Evolutionary conservation across 192 early-diverging fungal genomes (phyloP), one percentile per base, ranked within the genome.

Genomic region (Fimicolochytrium jonesii): DNA sequence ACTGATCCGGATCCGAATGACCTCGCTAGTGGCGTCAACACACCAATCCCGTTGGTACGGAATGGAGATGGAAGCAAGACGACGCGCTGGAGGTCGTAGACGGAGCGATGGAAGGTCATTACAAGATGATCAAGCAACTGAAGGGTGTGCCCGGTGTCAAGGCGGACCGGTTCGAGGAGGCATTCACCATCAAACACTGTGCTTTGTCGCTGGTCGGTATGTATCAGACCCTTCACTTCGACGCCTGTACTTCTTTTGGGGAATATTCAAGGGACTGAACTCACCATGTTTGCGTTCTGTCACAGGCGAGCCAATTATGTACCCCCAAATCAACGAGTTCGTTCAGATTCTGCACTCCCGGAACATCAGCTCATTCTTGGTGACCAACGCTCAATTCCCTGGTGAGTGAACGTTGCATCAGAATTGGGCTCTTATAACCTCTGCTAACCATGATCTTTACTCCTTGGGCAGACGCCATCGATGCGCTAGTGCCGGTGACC

Each of bases 261-360:
- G n/a, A n/a, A n/a, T n/a, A n/a, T n/a, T n/a, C n/a, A n/a, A n/a
- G n/a, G n/a, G n/a, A n/a, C n/a, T n/a, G n/a, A n/a, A n/a, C n/a
- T n/a, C n/a, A n/a, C n/a, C n/a, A 10, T 33, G 4, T 13, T 33
- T 17, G 33, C 33, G 13, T 15, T n/a, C 52, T n/a, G 28, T n/a
- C 36, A 4, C 29, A 4, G 65, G 70, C 7, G 69, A 78, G 50
- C 67, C 64, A 1, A 76, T 72, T 34, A 71, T 80, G 83, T 89
- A 89, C 64, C 85, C 86, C 23, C 79, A 87, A 35, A 89, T 89
- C 78, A 89, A 89, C 51, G 86, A 88, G 31, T 86, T 88, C 64
- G 76, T 88, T 6, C 76, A 79, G 18, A 51, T 87, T 52, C 58
- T 89, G 46, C 88, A 89, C 52, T 66, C 85, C 44, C 77, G 76